These are phyloP conservation scores for Globisporangium nagaii DNA, from an alignment of 352 stramenopile species.

Conservation along the genomic window DNA sequence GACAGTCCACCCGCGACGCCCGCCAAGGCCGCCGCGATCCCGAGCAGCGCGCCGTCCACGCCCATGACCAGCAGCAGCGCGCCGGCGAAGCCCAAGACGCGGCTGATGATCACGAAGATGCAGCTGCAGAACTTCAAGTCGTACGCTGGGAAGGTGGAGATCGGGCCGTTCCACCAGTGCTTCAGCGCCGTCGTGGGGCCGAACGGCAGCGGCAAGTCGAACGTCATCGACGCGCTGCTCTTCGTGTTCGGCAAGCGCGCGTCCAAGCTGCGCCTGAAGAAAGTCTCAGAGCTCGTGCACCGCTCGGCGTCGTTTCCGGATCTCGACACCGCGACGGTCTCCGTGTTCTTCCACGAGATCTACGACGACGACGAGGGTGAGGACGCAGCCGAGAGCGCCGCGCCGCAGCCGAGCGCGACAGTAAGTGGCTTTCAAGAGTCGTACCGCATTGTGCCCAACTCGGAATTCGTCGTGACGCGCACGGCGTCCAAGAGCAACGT, in stretches of 20 bases:
- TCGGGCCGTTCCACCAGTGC: slow-evolving; percentile 99
- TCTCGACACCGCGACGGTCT: slow-evolving; percentile 93
- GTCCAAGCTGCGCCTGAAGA: slow-evolving; percentile 94
- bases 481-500: slow-evolving; percentile 93
- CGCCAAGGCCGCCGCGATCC: neutral
- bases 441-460: slow-evolving; percentile 91
- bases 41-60: neutral
- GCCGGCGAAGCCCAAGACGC: slow-evolving; percentile 27
- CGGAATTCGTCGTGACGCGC: slow-evolving; percentile 90
- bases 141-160: slow-evolving; percentile 95
- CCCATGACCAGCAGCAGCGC: neutral
- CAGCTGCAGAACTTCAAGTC: slow-evolving; percentile 99
- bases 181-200: slow-evolving; percentile 98
- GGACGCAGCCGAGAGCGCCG: neutral
- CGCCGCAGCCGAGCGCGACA: neutral
- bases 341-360: slow-evolving; percentile 98
- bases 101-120: slow-evolving; percentile 98
- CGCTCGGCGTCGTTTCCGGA: slow-evolving; percentile 88
- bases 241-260: slow-evolving; percentile 99
- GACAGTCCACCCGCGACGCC: neutral
- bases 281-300: slow-evolving; percentile 98
- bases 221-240: slow-evolving; percentile 99
- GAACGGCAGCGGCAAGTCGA: slow-evolving; percentile 99
- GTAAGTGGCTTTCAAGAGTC: slow-evolving; percentile 42
- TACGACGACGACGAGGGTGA: slow-evolving; percentile 58